phyloP scores from a whole-genome alignment of 352 stramenopile genomes.

The Phytophthora lateralis region DNA sequence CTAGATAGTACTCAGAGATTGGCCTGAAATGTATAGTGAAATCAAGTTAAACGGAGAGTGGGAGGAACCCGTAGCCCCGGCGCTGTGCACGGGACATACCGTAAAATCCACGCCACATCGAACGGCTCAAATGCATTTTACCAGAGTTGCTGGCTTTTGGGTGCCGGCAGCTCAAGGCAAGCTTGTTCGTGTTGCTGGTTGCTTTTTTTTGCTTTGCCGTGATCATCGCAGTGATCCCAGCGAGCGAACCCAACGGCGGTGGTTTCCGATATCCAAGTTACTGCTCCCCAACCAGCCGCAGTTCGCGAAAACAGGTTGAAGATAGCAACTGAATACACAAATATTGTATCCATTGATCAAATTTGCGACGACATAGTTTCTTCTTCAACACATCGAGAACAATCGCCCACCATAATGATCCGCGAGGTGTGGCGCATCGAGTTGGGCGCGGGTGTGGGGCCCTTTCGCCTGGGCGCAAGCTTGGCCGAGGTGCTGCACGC shows the following conservation, averaged over 20 bases:
- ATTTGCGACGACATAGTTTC: background rate
- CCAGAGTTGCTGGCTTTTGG: too few relatives aligned
- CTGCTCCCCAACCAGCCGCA: too few relatives aligned
- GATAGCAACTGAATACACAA: background rate
- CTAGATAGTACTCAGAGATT: slow-evolving; percentile 1
- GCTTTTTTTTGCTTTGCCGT: too few relatives aligned
- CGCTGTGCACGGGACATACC: slow-evolving; percentile 13
- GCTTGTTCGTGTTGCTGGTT: too few relatives aligned
- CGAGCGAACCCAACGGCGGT: too few relatives aligned
- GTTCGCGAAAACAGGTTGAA: too few relatives aligned
- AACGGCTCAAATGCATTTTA: slow-evolving; percentile 13
- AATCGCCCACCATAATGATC: slow-evolving; percentile 43
- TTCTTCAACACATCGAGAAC: slow-evolving; percentile 5
- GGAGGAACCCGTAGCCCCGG: background rate
- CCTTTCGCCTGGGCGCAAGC: slow-evolving; percentile 77
- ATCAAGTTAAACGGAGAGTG: slow-evolving; percentile 11
- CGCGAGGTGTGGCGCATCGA: slow-evolving; percentile 87
- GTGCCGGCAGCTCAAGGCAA: too few relatives aligned
- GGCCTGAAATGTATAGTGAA: slow-evolving; percentile 6
- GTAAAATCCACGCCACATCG: slow-evolving; percentile 17
- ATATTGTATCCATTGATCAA: background rate
- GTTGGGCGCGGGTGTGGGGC: slow-evolving; percentile 73
- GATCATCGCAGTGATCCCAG: too few relatives aligned
- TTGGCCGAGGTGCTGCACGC: slow-evolving; percentile 76
- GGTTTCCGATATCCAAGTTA: too few relatives aligned